Evolutionary conservation across 805 yeast species (phyloP).

Genomic region (Candida cerambycidarum): DNA sequence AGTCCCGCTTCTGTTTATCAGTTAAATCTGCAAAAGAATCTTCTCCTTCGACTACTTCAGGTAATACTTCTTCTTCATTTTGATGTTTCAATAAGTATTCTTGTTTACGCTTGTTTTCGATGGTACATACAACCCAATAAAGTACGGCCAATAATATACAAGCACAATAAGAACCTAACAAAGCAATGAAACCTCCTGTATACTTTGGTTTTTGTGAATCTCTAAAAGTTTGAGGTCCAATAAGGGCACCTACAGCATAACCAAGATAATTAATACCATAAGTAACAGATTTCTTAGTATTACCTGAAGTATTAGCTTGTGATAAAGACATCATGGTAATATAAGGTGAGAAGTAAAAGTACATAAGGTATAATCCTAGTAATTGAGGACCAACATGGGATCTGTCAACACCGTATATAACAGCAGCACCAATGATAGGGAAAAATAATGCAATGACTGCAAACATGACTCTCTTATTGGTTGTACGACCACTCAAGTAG

Average conservation of each 20-base stretch:
- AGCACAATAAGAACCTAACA: slow-evolving; percentile 19
- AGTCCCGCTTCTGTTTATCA: too few species aligned
- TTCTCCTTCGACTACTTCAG: too few species aligned
- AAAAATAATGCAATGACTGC: slow-evolving; percentile 10
- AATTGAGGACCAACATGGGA: slow-evolving; percentile 21
- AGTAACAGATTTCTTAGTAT: slow-evolving; percentile 31
- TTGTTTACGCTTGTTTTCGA: slow-evolving; percentile 14
- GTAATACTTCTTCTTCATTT: too few species aligned
- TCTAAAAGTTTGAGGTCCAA: slow-evolving; percentile 26
- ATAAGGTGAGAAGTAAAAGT: slow-evolving; percentile 30
- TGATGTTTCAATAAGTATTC: too few species aligned
- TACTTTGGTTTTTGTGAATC: slow-evolving; percentile 12
- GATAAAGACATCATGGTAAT: slow-evolving; percentile 27
- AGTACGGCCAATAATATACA: slow-evolving; percentile 15
- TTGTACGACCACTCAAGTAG: slow-evolving; percentile 30
- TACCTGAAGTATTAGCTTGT: slow-evolving; percentile 30
- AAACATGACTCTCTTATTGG: slow-evolving; percentile 14
- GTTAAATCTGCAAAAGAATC: too few species aligned
- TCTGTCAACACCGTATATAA: slow-evolving; percentile 18
- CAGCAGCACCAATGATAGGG: slow-evolving; percentile 22
- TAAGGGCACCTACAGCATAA: slow-evolving; percentile 27
- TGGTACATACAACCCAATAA: slow-evolving; percentile 18
- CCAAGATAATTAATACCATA: slow-evolving; percentile 36
- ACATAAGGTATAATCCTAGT: slow-evolving; percentile 32
- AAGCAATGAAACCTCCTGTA: slow-evolving; percentile 21